Evolutionary conservation across 1,284 basidiomycete genomes (phyloP), one percentile per base, ranked within the genome.

Genomic region (Ganoderma lucidum): DNA sequence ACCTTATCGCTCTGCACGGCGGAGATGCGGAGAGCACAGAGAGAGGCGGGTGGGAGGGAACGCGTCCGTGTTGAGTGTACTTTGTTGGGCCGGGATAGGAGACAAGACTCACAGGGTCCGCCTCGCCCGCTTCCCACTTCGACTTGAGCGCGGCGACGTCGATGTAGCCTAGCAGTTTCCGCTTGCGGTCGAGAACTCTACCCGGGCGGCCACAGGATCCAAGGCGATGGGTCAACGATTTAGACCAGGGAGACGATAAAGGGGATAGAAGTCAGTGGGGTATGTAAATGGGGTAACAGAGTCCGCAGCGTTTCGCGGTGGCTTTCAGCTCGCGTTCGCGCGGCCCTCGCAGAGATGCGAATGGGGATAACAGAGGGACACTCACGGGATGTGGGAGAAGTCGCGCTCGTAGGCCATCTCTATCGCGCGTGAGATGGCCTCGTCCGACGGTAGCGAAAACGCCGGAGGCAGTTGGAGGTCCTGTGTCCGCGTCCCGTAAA

Each of bases 381-480:
- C 85, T 77, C 75, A 96, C 95, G 95, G 95, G 68, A 96, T 92
- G 76, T 96, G 90, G 35, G 95, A 95, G 80, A 96, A 96, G 78
- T 96, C 95, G 56, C 94, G 88, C 74, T 96, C 95, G 76, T 96
- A 96, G 0, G 95, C 95, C 42, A 93, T 86, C 75, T 95, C 93
- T 55, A 96, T 88, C 1, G 94, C 95, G 39, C 87, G 84, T 10
- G 87, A 86, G 67, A 96, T 90, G 28, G 87, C 85, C 74, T 94
- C 94, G 70, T 86, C 85, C 10, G 86, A 82, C 9, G 93, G 91
- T 3, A 96, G 84, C n/a, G 92, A 89, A 80, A 96, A 96, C 0
- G 95, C 95, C 9, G 95, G 95, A 0, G 94, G 91, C 1, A 97
- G 83, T 86, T 97, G 95, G 1, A 96, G 84, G 79, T 96, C 95